These are phyloP conservation scores for Microcos paniculata DNA, from an alignment of 345 rosid species.

Conservation along the genomic window DNA sequence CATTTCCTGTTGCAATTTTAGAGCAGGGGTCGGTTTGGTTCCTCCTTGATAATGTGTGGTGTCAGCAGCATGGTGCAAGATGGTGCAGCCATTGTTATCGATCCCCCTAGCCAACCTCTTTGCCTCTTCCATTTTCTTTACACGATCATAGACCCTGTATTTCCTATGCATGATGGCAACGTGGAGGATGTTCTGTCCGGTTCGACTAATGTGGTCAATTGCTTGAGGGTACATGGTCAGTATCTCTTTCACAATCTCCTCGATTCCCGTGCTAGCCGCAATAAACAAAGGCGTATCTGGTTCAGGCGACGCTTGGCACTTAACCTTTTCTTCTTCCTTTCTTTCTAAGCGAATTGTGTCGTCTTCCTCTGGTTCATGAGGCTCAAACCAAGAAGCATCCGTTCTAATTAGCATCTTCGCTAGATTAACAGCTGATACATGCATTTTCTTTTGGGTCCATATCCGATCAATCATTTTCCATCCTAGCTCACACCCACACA, in stretches of 20 bases:
- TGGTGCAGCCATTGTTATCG: constrained; percentile 19
- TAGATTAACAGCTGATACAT: not conserved
- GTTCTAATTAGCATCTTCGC: not conserved
- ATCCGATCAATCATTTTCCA: not conserved
- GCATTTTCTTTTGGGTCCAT: not conserved
- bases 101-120: not conserved
- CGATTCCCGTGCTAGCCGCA: constrained; percentile 12
- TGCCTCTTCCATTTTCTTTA: not conserved
- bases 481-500: not conserved
- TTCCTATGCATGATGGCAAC: constrained; percentile 3
- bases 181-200: constrained; percentile 17
- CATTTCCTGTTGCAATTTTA: constrained; percentile 26
- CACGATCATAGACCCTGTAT: not conserved
- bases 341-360: constrained; percentile 8
- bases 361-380: not conserved
- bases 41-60: constrained; percentile 9
- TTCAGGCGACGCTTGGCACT: not conserved
- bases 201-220: constrained; percentile 1
- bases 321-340: no score
- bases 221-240: constrained; percentile 12
- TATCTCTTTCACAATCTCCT: constrained; percentile 15
- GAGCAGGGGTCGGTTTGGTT: constrained; percentile 19
- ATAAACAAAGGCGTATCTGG: constrained; percentile 12
- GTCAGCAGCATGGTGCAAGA: constrained; percentile 29
- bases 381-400: constrained; percentile 8